Percentiles rank a stretch among this genome's conserved stretches.
phyloP scores from a whole-genome alignment of 768 basidiomycete species.

The Calocybe cyanea region DNA sequence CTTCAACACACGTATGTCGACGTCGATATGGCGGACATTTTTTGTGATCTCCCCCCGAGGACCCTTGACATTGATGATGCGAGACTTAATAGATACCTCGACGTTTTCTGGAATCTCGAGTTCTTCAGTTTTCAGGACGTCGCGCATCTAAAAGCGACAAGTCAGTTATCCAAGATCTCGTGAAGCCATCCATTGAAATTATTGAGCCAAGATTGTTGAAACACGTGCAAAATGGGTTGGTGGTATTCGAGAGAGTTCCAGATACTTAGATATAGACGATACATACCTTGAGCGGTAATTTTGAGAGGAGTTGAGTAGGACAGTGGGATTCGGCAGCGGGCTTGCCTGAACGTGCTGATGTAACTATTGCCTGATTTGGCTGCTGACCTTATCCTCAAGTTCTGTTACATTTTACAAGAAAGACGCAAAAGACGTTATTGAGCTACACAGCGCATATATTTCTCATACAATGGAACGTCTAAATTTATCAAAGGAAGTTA shows the following conservation, averaged over 20 bases:
- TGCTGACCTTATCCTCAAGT: too few relatives aligned
- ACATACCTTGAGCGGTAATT: slow-evolving; percentile 40
- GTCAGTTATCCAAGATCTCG: slow-evolving; percentile 36
- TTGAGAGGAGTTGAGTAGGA: slow-evolving; percentile 29
- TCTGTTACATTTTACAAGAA: too few relatives aligned
- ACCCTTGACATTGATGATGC: slow-evolving; percentile 87
- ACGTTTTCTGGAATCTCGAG: slow-evolving; percentile 85
- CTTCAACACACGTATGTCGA: slow-evolving; percentile 87
- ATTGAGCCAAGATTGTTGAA: slow-evolving; percentile 16
- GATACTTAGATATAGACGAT: slow-evolving; percentile 15
- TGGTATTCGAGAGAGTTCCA: slow-evolving; percentile 8
- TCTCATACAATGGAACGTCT: too few relatives aligned
- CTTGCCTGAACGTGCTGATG: slow-evolving; percentile 28
- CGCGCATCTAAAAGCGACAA: slow-evolving; percentile 69
- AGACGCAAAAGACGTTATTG: too few relatives aligned
- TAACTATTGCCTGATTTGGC: slow-evolving; percentile 23
- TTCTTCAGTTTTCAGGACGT: slow-evolving; percentile 91
- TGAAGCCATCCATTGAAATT: slow-evolving; percentile 17
- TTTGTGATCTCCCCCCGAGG: slow-evolving; percentile 92
- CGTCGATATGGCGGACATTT: slow-evolving; percentile 88
- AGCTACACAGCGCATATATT: too few relatives aligned
- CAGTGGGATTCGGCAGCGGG: slow-evolving; percentile 16
- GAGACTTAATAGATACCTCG: slow-evolving; percentile 83
- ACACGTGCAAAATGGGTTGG: slow-evolving; percentile 19
- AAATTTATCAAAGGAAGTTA: too few relatives aligned